phyloP scores from a whole-genome alignment of 1,139 yeast species.

The Sugiyamaella sp. region DNA sequence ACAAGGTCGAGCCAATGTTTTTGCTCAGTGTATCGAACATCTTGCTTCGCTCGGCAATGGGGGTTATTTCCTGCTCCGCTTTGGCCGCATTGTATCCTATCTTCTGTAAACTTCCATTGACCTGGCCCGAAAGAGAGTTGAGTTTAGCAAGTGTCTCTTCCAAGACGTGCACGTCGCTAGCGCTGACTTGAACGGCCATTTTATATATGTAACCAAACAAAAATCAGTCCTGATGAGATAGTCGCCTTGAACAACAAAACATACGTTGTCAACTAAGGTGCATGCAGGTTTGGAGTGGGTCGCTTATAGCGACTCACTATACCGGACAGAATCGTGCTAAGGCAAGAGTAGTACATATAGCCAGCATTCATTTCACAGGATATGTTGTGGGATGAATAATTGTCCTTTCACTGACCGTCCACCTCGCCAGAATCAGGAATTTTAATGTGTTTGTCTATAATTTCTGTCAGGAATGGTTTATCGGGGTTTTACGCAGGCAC shows the following conservation, averaged over 20 bases:
- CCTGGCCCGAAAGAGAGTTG: conserved; percentile 56
- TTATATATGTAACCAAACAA: background rate
- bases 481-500: too few species aligned
- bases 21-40: conserved; percentile 56
- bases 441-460: too few species aligned
- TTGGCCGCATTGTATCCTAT: conserved; percentile 61
- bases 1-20: conserved; percentile 61
- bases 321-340: too few species aligned
- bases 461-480: too few species aligned
- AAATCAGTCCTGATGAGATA: background rate
- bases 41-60: conserved; percentile 68
- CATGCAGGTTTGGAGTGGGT: too few species aligned
- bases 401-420: too few species aligned
- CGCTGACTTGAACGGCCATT: conserved; percentile 5
- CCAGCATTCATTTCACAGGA: too few species aligned
- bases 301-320: too few species aligned
- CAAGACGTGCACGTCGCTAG: conserved; percentile 78
- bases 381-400: too few species aligned
- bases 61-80: conserved; percentile 69
- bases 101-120: conserved; percentile 57
- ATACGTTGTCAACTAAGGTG: background rate
- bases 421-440: too few species aligned
- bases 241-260: background rate
- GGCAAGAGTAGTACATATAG: too few species aligned
- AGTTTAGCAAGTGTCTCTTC: conserved; percentile 71